Conservation (phyloP, 306 rosid species). For the Lagenaria siceraria region DNA sequence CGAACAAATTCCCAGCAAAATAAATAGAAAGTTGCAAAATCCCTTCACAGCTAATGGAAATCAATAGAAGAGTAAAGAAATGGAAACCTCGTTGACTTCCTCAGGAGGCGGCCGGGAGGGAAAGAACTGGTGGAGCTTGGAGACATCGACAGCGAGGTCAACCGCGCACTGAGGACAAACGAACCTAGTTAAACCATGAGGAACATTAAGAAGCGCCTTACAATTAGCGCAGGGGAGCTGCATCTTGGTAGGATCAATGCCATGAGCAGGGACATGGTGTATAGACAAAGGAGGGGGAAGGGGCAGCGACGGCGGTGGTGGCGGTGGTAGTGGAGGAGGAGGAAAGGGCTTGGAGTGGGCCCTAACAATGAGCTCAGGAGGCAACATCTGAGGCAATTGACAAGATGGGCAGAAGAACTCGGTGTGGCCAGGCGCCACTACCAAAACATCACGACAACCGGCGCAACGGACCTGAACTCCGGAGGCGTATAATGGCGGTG, state of each 20-base stretch:
- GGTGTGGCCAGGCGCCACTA: constrained; percentile 57
- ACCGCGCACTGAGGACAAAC: constrained; percentile 75
- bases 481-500: constrained; percentile 21
- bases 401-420: constrained; percentile 78
- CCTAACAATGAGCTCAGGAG: constrained; percentile 83
- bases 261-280: constrained; percentile 54
- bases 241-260: constrained; percentile 95
- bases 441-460: constrained; percentile 73
- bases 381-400: constrained; percentile 88
- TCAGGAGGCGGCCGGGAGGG: constrained; percentile 25
- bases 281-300: constrained; percentile 9
- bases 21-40: background rate
- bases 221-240: constrained; percentile 92
- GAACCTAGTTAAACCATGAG: constrained; percentile 74
- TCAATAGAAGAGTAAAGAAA: background rate
- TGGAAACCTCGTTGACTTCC: constrained; percentile 43
- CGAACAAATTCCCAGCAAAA: background rate
- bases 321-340: constrained; percentile 9
- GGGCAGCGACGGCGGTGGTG: background rate
- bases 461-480: constrained; percentile 94
- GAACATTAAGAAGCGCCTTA: constrained; percentile 89
- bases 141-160: constrained; percentile 81
- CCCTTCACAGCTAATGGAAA: background rate
- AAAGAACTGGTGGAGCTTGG: constrained; percentile 27
- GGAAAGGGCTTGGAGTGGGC: constrained; percentile 25